Evolutionary conservation across 176 grass and related monocot genomes (phyloP).

Genomic region (Pontederia crassipes): DNA sequence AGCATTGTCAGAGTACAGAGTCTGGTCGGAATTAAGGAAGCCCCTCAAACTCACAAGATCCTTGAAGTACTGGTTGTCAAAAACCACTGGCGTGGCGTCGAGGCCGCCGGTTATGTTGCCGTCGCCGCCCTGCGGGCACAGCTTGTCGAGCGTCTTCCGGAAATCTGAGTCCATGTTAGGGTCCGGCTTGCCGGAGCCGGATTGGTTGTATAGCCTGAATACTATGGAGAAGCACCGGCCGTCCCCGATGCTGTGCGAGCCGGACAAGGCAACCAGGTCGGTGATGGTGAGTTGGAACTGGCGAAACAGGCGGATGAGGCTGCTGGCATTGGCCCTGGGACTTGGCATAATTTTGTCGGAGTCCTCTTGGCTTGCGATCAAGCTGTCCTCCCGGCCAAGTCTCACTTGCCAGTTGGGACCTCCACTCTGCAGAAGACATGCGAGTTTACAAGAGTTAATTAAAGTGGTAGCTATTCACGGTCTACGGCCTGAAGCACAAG

Average conservation of each 20-base stretch:
- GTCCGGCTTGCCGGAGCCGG: constrained; percentile 63
- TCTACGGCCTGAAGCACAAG: not conserved
- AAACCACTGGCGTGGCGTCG: constrained; percentile 57
- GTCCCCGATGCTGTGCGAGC: constrained; percentile 74
- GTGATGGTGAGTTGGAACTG: constrained; percentile 51
- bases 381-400: constrained; percentile 68
- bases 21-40: constrained; percentile 92
- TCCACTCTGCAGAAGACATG: constrained; percentile 39
- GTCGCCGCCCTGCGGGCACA: constrained; percentile 49
- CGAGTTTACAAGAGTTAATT: not conserved
- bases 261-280: constrained; percentile 82
- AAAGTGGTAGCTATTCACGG: not conserved
- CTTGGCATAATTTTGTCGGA: constrained; percentile 72
- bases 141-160: constrained; percentile 34
- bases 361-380: constrained; percentile 66
- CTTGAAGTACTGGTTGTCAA: constrained; percentile 96
- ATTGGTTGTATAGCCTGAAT: constrained; percentile 96
- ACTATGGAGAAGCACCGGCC: constrained; percentile 87
- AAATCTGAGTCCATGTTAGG: constrained; percentile 63
- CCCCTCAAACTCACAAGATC: constrained; percentile 68
- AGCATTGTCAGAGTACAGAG: constrained; percentile 63
- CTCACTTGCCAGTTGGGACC: constrained; percentile 74
- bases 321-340: constrained; percentile 54
- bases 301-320: constrained; percentile 57
- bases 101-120: constrained; percentile 52